A percentile compares a stretch with the other conserved stretches of the same genome.
Conservation (phyloP, 2,329 filamentous ascomycete species). For the Epichloe festucae region DNA sequence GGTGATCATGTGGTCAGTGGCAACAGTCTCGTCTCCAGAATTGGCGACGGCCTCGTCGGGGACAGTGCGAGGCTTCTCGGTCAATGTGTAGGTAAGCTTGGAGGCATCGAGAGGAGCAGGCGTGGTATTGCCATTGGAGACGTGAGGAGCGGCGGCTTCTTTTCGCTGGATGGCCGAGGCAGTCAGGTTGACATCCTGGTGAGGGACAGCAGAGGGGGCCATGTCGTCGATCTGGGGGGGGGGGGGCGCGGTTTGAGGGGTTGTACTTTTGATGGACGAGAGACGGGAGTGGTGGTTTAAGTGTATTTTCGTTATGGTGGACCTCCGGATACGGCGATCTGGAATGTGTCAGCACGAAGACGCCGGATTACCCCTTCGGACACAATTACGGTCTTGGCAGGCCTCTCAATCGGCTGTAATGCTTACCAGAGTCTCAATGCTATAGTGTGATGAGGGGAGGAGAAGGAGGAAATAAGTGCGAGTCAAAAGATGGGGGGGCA, state of each 20-base stretch:
- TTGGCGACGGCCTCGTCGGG: constrained; percentile 36
- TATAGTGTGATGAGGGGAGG: not conserved
- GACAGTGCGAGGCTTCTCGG: constrained; percentile 36
- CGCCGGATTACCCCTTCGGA: not conserved
- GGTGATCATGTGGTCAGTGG: constrained; percentile 83
- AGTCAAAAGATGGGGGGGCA: no score
- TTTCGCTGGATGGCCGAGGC: constrained; percentile 39
- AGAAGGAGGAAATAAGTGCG: no score
- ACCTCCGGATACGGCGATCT: not conserved
- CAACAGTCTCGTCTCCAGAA: constrained; percentile 38
- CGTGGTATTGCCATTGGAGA: constrained; percentile 31
- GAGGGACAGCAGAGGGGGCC: constrained; percentile 33
- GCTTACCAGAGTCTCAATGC: not conserved
- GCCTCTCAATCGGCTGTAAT: not conserved
- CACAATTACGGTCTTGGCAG: not conserved
- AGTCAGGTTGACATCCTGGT: constrained; percentile 38
- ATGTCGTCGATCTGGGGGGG: constrained; percentile 17
- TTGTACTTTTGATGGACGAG: not conserved
- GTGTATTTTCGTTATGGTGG: not conserved
- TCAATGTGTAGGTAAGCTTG: constrained; percentile 42
- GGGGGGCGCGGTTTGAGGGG: no score
- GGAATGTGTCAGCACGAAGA: not conserved
- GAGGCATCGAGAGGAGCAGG: constrained; percentile 48
- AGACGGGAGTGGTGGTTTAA: not conserved
- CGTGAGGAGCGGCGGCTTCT: constrained; percentile 23